Base-by-base conservation (phyloP, 169 alveolate species). In the Cryptosporidium baileyi region DNA sequence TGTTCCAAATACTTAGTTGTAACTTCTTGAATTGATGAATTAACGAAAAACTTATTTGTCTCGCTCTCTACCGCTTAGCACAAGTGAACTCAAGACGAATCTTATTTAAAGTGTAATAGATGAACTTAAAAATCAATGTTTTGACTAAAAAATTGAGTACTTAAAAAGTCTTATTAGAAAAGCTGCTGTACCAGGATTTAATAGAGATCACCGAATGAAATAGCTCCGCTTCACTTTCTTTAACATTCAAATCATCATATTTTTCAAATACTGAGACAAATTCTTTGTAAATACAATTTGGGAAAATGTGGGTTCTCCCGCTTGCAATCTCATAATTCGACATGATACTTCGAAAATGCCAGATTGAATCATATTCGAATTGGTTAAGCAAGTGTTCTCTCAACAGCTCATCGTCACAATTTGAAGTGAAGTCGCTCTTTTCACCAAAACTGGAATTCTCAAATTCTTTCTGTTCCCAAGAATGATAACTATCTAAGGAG, bases 281-380 rank as follows among this genome's bases (percentile, higher is more conserved):
- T 34, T 65, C 81, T 51, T 44, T 44, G 24, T 65, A 65, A 24
- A 65, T 65, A 47, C 81, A 65, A 47, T 45, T 47, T 6, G 81
- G 63, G 34, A 65, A 65, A 49, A 45, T 17, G 26, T 22, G 11
- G 32, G 30, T n/a, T 22, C 28, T 36, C 8, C 47, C 24, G 63
- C 32, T 28, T 26, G 24, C 81, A 15, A 65, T 49, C 34, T 47
- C 32, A 19, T 19, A n/a, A 30, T 47, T 65, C 47, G 81, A 47
- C 85, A 54, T 51, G 49, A 74, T 59, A 2, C 24, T 36, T 57
- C 85, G 49, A 9, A 74, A 51, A 15, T 74, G 85, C 85, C 85
- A 74, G 15, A 54, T 61, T 1, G 85, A 54, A 43, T 74, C 85
- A 11, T 52, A 57, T 26, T 74, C 85, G 40, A 36, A 57, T 13